These are phyloP conservation scores for Iberis pinnata DNA, from an alignment of 345 rosid genomes.

Conservation along the genomic window DNA sequence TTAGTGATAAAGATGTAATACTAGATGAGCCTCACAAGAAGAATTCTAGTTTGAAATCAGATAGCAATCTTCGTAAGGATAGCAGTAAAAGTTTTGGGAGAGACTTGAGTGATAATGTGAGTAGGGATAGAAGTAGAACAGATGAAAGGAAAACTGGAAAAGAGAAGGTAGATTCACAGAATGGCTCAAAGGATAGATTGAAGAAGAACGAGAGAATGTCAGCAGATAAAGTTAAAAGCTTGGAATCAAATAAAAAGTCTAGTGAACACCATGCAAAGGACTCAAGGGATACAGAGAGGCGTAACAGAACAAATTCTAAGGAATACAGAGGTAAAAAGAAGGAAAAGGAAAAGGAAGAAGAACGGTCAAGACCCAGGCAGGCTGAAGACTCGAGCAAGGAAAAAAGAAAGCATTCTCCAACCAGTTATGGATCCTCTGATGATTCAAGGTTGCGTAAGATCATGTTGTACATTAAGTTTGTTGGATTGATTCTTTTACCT, in stretches of 20 bases:
- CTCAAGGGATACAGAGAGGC: slow-evolving; percentile 48
- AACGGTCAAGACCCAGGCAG: slow-evolving; percentile 38
- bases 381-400: slow-evolving; percentile 51
- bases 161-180: slow-evolving; percentile 41
- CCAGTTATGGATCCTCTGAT: slow-evolving; percentile 60
- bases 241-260: slow-evolving; percentile 46
- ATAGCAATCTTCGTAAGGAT: slow-evolving; percentile 36
- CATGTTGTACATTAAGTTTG: slow-evolving; percentile 7
- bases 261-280: slow-evolving; percentile 36
- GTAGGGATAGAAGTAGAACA: slow-evolving; percentile 32
- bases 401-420: slow-evolving; percentile 59
- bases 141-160: slow-evolving; percentile 41
- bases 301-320: slow-evolving; percentile 40
- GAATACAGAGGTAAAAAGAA: slow-evolving; percentile 43
- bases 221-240: slow-evolving; percentile 44
- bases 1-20: slow-evolving; percentile 22
- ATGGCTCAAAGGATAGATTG: slow-evolving; percentile 43
- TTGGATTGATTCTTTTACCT: neutral
- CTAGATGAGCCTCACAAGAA: slow-evolving; percentile 31
- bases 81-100: slow-evolving; percentile 38
- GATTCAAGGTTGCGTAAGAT: slow-evolving; percentile 56
- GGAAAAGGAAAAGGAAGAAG: slow-evolving; percentile 49
- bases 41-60: slow-evolving; percentile 34
- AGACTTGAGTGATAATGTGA: slow-evolving; percentile 32
- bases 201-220: slow-evolving; percentile 38